These are phyloP conservation scores for Cladosporium oxysporum DNA, from an alignment of 2,329 filamentous ascomycete genomes.

Conservation along the genomic window DNA sequence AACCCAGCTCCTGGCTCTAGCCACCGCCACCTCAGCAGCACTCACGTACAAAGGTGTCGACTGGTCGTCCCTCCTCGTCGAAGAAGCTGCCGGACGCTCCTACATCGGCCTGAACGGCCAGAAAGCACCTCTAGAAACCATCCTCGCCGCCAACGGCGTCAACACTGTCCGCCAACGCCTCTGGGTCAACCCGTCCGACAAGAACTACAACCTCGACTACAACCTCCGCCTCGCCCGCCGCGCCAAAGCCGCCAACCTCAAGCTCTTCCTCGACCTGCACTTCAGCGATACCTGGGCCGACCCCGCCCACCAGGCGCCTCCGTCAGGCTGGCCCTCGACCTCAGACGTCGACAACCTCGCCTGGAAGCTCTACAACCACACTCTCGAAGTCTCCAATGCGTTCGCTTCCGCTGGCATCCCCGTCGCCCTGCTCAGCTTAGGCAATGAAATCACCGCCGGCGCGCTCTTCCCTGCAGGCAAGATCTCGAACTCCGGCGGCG, in stretches of 20 bases:
- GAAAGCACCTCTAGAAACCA: slow-evolving; percentile 33
- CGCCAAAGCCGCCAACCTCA: slow-evolving; percentile 33
- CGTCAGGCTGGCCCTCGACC: slow-evolving; percentile 32
- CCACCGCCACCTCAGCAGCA: slow-evolving; percentile 20
- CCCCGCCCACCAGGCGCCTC: slow-evolving; percentile 36
- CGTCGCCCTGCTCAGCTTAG: slow-evolving; percentile 43
- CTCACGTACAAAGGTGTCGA: slow-evolving; percentile 41
- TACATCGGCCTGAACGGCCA: slow-evolving; percentile 37
- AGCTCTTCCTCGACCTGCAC: slow-evolving; percentile 40
- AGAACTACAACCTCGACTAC: slow-evolving; percentile 36
- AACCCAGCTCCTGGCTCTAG: slow-evolving; percentile 12
- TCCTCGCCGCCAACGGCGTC: slow-evolving; percentile 29
- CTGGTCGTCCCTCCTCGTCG: slow-evolving; percentile 38
- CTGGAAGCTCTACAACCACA: slow-evolving; percentile 36
- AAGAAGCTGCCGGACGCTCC: slow-evolving; percentile 38
- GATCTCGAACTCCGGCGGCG: slow-evolving; percentile 30
- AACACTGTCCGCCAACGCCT: slow-evolving; percentile 33
- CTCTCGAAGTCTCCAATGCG: slow-evolving; percentile 39
- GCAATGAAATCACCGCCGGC: slow-evolving; percentile 42
- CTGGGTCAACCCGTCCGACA: slow-evolving; percentile 35
- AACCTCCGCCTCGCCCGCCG: slow-evolving; percentile 39
- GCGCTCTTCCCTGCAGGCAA: slow-evolving; percentile 40
- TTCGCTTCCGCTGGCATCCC: slow-evolving; percentile 43
- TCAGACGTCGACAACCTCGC: slow-evolving; percentile 37
- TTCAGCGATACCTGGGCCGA: slow-evolving; percentile 41